phyloP scores from a whole-genome alignment of 495 filamentous ascomycete species.

The Lasiosphaeris hirsuta region DNA sequence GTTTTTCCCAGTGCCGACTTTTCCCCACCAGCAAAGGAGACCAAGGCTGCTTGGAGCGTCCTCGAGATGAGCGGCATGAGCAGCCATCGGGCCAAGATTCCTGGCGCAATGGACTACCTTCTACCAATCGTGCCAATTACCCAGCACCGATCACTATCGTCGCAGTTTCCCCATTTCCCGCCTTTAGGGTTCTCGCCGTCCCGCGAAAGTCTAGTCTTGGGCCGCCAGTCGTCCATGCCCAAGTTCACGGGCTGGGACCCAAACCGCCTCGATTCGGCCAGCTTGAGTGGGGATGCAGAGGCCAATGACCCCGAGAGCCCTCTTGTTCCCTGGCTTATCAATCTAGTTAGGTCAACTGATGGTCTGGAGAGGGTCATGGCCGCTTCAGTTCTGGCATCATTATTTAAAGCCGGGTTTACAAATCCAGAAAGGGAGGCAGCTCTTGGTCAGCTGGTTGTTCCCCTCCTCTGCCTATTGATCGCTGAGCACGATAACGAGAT shows the following conservation, averaged over 20 bases:
- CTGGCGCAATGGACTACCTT: constrained; percentile 59
- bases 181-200: constrained; percentile 50
- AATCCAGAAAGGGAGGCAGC: constrained; percentile 57
- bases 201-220: constrained; percentile 33
- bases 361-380: constrained; percentile 71
- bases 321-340: constrained; percentile 79
- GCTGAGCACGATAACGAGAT: constrained; percentile 52
- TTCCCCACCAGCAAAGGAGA: constrained; percentile 18
- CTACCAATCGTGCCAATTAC: constrained; percentile 46
- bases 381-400: constrained; percentile 70
- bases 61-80: constrained; percentile 33
- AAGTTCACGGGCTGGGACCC: constrained; percentile 30
- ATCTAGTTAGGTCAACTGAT: constrained; percentile 58
- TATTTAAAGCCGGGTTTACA: constrained; percentile 67
- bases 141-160: constrained; percentile 10
- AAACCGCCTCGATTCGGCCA: constrained; percentile 24
- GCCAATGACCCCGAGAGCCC: constrained; percentile 70
- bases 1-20: constrained; percentile 56
- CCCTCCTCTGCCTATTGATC: constrained; percentile 67
- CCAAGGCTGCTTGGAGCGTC: constrained; percentile 34
- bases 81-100: constrained; percentile 16
- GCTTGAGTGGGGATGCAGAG: constrained; percentile 26
- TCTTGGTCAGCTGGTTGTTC: constrained; percentile 66
- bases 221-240: constrained; percentile 23
- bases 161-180: constrained; percentile 49